Base-by-base conservation (phyloP, 352 stramenopile species). In the Phytophthora podocarpi region DNA sequence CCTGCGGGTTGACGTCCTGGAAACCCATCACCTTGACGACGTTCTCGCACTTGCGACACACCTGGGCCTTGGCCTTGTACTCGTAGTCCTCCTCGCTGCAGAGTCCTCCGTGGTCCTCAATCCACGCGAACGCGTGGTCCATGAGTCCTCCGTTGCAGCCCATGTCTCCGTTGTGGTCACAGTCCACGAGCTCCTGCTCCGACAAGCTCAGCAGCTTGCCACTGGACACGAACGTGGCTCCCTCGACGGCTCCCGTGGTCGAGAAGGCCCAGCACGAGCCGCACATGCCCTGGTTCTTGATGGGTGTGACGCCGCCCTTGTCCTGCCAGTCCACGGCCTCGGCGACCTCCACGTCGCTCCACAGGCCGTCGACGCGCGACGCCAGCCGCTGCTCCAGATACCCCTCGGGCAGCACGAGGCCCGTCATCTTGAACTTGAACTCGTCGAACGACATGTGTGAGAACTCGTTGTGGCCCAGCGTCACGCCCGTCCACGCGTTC, bases 181-280 rank as follows among this genome's bases (percentile, higher is more conserved):
- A 99, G 80, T 98, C 95, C 36, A 99, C 88, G 18, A 99, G 90
- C 60, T 99, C 87, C 76, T 99, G 98, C 76, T 99, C 98, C 32
- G 94, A 99, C 20, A 99, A 76, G 40, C 76, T 90, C 4, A 90
- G 55, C 2, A 99, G 85, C 58, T 95, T 88, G 30, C 90, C 90
- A 37, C 72, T 98, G 15, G 97, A 77, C 18, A 99, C 84, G 51
- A 95, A 99, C 48, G 97, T 80, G 13, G 93, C 96, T n/a, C 97
- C 97, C 80, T 99, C 98, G 37, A 99, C 95, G 1, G 96, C 89
- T 21, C 97, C 98, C 6, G 97, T 99, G 5, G 98, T 95, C 5
- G 96, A 98, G 59, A 98, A 98, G 9, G 96, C 94, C 96, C 96
- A 99, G 80, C 96, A 99, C 31, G 96, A 98, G 20, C 96, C 96